phyloP scores from a whole-genome alignment of 768 basidiomycete species.

The Leccinellum luteum region DNA sequence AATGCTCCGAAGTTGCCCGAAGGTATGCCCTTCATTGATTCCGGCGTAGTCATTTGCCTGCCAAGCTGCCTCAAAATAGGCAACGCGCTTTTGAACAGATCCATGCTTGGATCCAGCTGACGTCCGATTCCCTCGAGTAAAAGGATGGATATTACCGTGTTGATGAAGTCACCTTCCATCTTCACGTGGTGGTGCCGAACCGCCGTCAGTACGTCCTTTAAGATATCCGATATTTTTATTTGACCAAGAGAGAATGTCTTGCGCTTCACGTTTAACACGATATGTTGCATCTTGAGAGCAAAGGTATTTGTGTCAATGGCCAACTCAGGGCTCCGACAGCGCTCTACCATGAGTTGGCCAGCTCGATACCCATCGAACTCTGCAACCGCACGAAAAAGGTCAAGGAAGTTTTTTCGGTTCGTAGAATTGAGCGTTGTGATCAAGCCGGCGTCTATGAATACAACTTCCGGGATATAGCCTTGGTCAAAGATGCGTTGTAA shows the following conservation, averaged over 20 bases:
- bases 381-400: conserved; percentile 93
- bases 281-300: conserved; percentile 95
- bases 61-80: conserved; percentile 93
- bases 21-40: conserved; percentile 58
- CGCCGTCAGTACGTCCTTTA: conserved; percentile 82
- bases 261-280: conserved; percentile 89
- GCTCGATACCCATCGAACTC: conserved; percentile 96
- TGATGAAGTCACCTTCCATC: conserved; percentile 98
- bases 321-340: conserved; percentile 87
- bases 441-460: conserved; percentile 96
- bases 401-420: conserved; percentile 93
- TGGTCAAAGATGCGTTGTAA: conserved; percentile 56
- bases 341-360: conserved; percentile 94
- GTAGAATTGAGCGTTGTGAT: conserved; percentile 79
- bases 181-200: conserved; percentile 94
- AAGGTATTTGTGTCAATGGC: conserved; percentile 93
- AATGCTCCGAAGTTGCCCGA: conserved; percentile 77
- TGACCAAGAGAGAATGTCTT: conserved; percentile 97
- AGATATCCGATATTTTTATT: conserved; percentile 92
- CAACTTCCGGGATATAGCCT: conserved; percentile 90
- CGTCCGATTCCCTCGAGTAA: conserved; percentile 95
- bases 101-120: conserved; percentile 86
- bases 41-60: conserved; percentile 81
- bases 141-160: conserved; percentile 93
- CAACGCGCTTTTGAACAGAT: conserved; percentile 92